phyloP scores from a whole-genome alignment of 345 rosid species.

The Erysimum cheiranthoides region DNA sequence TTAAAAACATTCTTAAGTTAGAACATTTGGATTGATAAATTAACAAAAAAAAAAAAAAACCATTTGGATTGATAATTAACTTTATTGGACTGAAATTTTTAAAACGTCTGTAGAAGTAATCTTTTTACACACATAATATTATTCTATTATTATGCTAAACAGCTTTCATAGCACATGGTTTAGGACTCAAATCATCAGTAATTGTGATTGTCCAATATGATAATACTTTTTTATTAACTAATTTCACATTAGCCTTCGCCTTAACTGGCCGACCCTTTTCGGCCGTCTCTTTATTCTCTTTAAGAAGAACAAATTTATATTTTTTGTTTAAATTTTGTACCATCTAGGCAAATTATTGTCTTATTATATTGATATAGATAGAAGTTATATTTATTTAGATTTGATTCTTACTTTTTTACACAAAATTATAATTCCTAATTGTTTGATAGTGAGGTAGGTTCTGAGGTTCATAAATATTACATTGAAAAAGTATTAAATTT shows the following conservation, averaged over 20 bases:
- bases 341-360: constrained; percentile 5
- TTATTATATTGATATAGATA: constrained; percentile 26
- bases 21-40: not conserved
- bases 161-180: constrained; percentile 28
- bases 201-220: not conserved
- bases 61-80: not conserved
- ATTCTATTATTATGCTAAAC: not conserved
- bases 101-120: not conserved
- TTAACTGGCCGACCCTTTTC: constrained; percentile 5
- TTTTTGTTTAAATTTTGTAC: constrained; percentile 3
- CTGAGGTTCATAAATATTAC: constrained; percentile 5
- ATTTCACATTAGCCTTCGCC: not conserved
- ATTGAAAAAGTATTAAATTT: not conserved
- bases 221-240: not conserved
- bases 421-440: constrained; percentile 4
- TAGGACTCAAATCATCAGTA: constrained; percentile 16
- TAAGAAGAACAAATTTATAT: not conserved
- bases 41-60: not conserved
- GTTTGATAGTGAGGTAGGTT: constrained; percentile 30
- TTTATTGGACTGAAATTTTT: not conserved
- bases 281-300: not conserved
- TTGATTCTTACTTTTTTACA: constrained; percentile 22
- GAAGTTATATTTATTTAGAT: constrained; percentile 5
- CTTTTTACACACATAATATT: not conserved
- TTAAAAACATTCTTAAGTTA: not conserved